These are phyloP conservation scores for Ceraceosorus bombacis DNA, from an alignment of 1,284 basidiomycete genomes.

Conservation along the genomic window DNA sequence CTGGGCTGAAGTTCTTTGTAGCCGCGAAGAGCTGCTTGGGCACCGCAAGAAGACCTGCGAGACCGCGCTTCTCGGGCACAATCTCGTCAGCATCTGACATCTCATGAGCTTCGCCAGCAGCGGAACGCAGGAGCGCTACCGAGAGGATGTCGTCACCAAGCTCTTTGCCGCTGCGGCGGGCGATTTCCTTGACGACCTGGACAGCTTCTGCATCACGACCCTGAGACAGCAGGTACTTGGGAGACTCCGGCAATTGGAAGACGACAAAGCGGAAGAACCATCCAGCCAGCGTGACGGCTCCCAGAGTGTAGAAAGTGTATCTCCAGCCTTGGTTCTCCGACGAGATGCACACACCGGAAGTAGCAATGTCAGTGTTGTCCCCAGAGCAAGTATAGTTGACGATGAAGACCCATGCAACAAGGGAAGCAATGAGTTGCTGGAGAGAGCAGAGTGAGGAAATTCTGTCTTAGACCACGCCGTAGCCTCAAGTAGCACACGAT, in stretches of 20 bases:
- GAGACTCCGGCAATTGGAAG: slow-evolving; percentile 46
- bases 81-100: slow-evolving; percentile 12
- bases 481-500: too few relatives aligned
- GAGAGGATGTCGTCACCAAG: slow-evolving; percentile 39
- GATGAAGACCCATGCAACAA: slow-evolving; percentile 46
- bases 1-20: slow-evolving; percentile 9
- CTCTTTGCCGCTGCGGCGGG: slow-evolving; percentile 33
- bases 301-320: slow-evolving; percentile 43
- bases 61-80: slow-evolving; percentile 5
- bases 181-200: slow-evolving; percentile 37
- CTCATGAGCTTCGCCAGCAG: slow-evolving; percentile 37
- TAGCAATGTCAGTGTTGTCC: slow-evolving; percentile 20
- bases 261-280: slow-evolving; percentile 42
- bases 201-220: slow-evolving; percentile 47
- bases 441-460: slow-evolving; percentile 46
- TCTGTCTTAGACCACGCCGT: too few relatives aligned
- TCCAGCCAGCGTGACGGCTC: slow-evolving; percentile 38
- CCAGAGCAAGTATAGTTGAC: slow-evolving; percentile 39
- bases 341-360: slow-evolving; percentile 20
- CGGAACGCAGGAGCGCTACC: slow-evolving; percentile 42
- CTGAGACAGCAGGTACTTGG: slow-evolving; percentile 45
- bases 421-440: slow-evolving; percentile 41
- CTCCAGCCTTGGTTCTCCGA: slow-evolving; percentile 42
- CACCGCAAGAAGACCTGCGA: slow-evolving; percentile 3
- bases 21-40: slow-evolving; percentile 13